Conservation (phyloP, 805 yeast genomes). For the Yarrowia yakushimensis region DNA sequence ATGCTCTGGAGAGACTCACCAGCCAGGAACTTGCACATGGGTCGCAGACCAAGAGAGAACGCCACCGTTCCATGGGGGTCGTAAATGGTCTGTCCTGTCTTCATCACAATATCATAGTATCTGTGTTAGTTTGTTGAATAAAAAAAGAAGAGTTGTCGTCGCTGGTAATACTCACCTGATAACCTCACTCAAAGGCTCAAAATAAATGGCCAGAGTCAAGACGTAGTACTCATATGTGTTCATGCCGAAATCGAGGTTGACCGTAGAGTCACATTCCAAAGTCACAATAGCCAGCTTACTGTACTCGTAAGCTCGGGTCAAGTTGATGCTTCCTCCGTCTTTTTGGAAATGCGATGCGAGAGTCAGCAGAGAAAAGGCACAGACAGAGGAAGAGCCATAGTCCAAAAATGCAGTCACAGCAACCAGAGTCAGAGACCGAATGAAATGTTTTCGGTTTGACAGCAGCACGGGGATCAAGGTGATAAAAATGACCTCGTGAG, state of each 20-base stretch:
- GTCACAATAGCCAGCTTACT: conserved; percentile 43
- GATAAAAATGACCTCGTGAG: conserved; percentile 44
- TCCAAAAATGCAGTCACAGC: conserved; percentile 40
- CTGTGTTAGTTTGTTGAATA: conserved; percentile 23
- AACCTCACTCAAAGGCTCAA: conserved; percentile 43
- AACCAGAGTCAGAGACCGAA: conserved; percentile 39
- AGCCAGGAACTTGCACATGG: conserved; percentile 32
- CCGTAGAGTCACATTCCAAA: conserved; percentile 38
- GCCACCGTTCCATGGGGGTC: conserved; percentile 32
- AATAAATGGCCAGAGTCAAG: conserved; percentile 42
- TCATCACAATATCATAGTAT: conserved; percentile 31
- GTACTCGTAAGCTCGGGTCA: conserved; percentile 43
- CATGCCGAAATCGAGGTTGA: conserved; percentile 41
- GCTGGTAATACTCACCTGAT: conserved; percentile 34
- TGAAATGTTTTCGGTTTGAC: conserved; percentile 35
- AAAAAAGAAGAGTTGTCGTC: neutral
- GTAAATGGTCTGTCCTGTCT: conserved; percentile 31
- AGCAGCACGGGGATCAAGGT: conserved; percentile 40
- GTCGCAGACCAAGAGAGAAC: conserved; percentile 30
- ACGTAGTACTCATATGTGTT: conserved; percentile 45
- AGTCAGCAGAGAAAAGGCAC: conserved; percentile 43
- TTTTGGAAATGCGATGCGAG: conserved; percentile 39
- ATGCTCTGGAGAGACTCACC: conserved; percentile 31
- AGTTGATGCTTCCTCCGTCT: conserved; percentile 36
- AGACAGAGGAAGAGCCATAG: conserved; percentile 43